Conservation (phyloP, 108 stramenopile genomes). For the Pseudonitzschia multiseries region DNA sequence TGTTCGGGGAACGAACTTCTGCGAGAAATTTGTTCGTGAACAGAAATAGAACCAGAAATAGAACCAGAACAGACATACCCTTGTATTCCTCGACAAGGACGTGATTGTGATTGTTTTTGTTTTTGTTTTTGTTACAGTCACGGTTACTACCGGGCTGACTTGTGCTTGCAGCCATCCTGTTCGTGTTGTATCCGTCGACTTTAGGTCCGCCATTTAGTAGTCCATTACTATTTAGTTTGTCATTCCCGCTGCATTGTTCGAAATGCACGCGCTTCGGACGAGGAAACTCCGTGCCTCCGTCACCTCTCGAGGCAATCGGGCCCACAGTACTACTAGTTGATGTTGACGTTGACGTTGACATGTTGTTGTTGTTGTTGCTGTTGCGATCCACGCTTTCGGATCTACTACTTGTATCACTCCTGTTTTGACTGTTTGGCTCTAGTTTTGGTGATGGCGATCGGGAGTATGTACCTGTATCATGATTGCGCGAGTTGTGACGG, state of each 20-base stretch:
- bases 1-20: too few species aligned
- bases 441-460: background rate
- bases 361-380: too few species aligned
- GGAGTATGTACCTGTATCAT: background rate
- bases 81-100: background rate
- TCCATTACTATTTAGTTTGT: background rate
- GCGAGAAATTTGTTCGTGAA: too few species aligned
- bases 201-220: background rate
- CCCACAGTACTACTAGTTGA: background rate
- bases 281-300: background rate
- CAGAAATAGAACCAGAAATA: too few species aligned
- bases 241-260: background rate
- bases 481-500: background rate
- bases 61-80: too few species aligned
- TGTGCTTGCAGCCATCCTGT: too few species aligned
- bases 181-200: too few species aligned
- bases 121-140: too few species aligned
- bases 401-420: background rate
- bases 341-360: too few species aligned
- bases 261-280: background rate
- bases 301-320: background rate
- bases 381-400: background rate
- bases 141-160: background rate
- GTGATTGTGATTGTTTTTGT: background rate
- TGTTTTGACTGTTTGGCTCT: background rate